phyloP scores from a whole-genome alignment of 2,329 filamentous ascomycete genomes.

The Arthroderma sp. region DNA sequence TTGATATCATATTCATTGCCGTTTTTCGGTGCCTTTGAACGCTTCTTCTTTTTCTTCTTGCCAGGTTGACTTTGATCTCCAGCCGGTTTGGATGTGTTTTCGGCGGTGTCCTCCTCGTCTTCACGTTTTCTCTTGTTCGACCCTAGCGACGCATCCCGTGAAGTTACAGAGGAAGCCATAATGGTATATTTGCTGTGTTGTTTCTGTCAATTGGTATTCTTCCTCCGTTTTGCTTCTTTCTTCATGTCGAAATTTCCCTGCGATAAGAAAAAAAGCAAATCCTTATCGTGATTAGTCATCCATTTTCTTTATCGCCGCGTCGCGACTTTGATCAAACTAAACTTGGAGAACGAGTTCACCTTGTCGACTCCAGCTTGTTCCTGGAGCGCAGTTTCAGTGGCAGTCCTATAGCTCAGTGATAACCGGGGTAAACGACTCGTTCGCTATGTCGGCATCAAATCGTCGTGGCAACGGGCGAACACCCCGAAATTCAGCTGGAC shows the following conservation, averaged over 20 bases:
- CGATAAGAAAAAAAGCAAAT: not conserved
- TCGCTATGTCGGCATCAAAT: not conserved
- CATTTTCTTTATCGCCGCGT: constrained; percentile 2
- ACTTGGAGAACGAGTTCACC: not conserved
- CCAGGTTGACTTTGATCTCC: constrained; percentile 18
- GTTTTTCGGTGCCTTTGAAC: constrained; percentile 9
- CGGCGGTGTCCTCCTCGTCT: constrained; percentile 19
- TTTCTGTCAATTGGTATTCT: not conserved
- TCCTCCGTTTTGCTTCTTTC: not conserved
- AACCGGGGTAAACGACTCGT: not conserved
- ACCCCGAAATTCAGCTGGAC: not conserved
- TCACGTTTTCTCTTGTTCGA: constrained; percentile 9
- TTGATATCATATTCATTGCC: constrained; percentile 16
- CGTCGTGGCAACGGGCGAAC: not conserved
- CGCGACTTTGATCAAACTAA: not conserved
- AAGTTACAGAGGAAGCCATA: not conserved
- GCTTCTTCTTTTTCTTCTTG: constrained; percentile 23
- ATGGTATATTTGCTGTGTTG: not conserved
- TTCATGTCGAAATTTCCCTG: not conserved
- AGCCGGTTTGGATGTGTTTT: constrained; percentile 19
- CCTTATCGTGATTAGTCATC: constrained; percentile 2
- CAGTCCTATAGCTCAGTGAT: not conserved
- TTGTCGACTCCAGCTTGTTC: not conserved
- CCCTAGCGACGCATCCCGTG: not conserved
- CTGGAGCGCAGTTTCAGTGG: not conserved